Conservation (phyloP, 2,329 filamentous ascomycete species). For the Phaeosphaeriaceae sp. region DNA sequence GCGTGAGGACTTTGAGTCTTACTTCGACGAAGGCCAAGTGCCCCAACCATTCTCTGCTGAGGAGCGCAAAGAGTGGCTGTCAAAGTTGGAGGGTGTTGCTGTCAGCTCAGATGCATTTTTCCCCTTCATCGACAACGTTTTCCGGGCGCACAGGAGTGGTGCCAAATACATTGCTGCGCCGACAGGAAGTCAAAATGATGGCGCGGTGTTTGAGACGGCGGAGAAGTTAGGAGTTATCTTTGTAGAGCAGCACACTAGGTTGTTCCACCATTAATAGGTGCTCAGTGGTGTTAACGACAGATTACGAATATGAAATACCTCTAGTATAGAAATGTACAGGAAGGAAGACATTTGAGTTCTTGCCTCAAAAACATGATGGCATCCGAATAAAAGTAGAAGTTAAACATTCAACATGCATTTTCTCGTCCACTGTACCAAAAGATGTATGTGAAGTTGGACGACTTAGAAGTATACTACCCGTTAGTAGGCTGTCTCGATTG, state of each 20-base stretch:
- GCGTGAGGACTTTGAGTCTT: slow-evolving; percentile 81
- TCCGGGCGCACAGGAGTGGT: slow-evolving; percentile 85
- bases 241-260: slow-evolving; percentile 89
- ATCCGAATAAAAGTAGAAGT: neutral
- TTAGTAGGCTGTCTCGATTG: neutral
- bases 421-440: neutral
- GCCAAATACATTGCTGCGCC: slow-evolving; percentile 96
- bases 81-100: slow-evolving; percentile 80
- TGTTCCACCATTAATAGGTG: slow-evolving; percentile 84
- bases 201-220: slow-evolving; percentile 82
- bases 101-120: slow-evolving; percentile 97
- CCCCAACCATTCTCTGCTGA: slow-evolving; percentile 80
- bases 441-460: no score
- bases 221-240: slow-evolving; percentile 93
- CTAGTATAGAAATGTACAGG: slow-evolving; percentile 4
- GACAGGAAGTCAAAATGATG: slow-evolving; percentile 85
- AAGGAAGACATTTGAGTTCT: neutral
- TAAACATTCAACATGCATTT: slow-evolving; percentile 9
- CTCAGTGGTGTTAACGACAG: neutral
- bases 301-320: slow-evolving; percentile 4
- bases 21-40: slow-evolving; percentile 79
- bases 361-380: neutral
- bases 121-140: slow-evolving; percentile 98
- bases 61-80: slow-evolving; percentile 86
- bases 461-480: neutral